phyloP scores from a whole-genome alignment of 2,329 filamentous ascomycete genomes.

The Cytospora chrysosperma region DNA sequence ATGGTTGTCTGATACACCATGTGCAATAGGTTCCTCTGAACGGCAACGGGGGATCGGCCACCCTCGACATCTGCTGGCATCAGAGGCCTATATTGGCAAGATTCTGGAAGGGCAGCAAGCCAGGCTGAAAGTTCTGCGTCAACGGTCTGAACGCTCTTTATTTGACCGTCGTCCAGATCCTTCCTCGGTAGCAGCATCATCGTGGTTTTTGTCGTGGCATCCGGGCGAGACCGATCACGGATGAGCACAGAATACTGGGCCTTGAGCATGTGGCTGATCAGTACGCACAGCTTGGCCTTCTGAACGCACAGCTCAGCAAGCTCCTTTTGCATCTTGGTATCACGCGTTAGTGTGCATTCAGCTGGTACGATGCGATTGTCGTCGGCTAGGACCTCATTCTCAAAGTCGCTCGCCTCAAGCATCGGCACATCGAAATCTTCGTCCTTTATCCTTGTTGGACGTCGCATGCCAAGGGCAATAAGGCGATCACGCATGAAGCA shows the following conservation, averaged over 20 bases:
- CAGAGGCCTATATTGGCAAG: slow-evolving; percentile 65
- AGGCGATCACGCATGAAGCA: slow-evolving; percentile 93
- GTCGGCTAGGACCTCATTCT: slow-evolving; percentile 67
- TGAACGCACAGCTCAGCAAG: slow-evolving; percentile 87
- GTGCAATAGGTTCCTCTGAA: slow-evolving; percentile 84
- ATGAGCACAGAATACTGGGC: slow-evolving; percentile 91
- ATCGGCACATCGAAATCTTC: slow-evolving; percentile 94
- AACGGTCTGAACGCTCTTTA: slow-evolving; percentile 74
- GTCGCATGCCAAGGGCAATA: slow-evolving; percentile 89
- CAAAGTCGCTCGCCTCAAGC: slow-evolving; percentile 82
- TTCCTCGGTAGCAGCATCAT: slow-evolving; percentile 95
- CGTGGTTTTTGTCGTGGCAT: slow-evolving; percentile 70
- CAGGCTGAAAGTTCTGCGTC: slow-evolving; percentile 78
- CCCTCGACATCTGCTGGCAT: slow-evolving; percentile 56
- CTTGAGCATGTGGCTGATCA: slow-evolving; percentile 84
- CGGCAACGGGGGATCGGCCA: slow-evolving; percentile 57
- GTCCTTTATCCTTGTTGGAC: slow-evolving; percentile 87
- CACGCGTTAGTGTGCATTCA: slow-evolving; percentile 69
- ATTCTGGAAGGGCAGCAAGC: slow-evolving; percentile 68
- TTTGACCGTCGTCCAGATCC: slow-evolving; percentile 66
- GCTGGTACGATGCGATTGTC: slow-evolving; percentile 66
- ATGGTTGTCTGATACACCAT: slow-evolving; percentile 93
- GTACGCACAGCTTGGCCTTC: slow-evolving; percentile 85
- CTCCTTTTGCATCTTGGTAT: slow-evolving; percentile 71
- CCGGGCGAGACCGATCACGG: slow-evolving; percentile 75